A percentile compares a stretch with the other conserved stretches of the same genome.
These are phyloP conservation scores for Lipomyces sp. DNA, from an alignment of 805 yeast species.

Conservation along the genomic window DNA sequence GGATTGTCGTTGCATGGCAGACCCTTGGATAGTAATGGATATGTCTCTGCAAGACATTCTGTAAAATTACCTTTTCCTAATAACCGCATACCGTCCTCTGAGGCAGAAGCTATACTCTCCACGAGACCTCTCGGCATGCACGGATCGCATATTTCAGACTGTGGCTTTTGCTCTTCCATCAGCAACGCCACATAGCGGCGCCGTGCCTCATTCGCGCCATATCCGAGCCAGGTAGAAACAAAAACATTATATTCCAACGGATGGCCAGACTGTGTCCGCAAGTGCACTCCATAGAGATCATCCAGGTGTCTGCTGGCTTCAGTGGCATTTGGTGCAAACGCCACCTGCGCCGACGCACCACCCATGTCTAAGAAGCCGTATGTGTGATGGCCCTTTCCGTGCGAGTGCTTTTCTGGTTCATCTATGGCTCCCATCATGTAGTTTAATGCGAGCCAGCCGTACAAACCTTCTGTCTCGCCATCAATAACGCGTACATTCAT, in stretches of 20 bases:
- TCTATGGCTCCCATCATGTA: conserved; percentile 69
- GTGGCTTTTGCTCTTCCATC: not conserved
- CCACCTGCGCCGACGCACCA: conserved; percentile 95
- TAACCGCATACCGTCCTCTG: conserved; percentile 38
- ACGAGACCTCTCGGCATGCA: conserved; percentile 44
- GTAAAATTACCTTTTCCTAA: conserved; percentile 78
- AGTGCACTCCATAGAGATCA: conserved; percentile 62
- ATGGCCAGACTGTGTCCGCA: conserved; percentile 69
- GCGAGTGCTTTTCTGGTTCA: conserved; percentile 35
- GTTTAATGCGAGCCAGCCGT: conserved; percentile 93
- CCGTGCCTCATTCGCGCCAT: conserved; percentile 94
- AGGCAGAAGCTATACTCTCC: conserved; percentile 37
- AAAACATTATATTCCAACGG: conserved; percentile 77
- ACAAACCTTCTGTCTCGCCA: conserved; percentile 91
- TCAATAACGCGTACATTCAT: conserved; percentile 81
- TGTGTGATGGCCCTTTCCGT: conserved; percentile 47
- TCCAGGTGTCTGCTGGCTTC: conserved; percentile 65
- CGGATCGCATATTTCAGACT: conserved; percentile 37
- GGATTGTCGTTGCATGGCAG: conserved; percentile 84
- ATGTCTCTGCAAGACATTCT: conserved; percentile 64
- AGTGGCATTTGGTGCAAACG: conserved; percentile 74
- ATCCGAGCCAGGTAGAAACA: conserved; percentile 96
- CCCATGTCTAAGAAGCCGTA: conserved; percentile 99
- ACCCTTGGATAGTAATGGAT: conserved; percentile 74
- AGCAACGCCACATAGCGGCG: conserved; percentile 52